Base-by-base conservation (phyloP, 148 eudicot species). In the Chenopodium album region DNA sequence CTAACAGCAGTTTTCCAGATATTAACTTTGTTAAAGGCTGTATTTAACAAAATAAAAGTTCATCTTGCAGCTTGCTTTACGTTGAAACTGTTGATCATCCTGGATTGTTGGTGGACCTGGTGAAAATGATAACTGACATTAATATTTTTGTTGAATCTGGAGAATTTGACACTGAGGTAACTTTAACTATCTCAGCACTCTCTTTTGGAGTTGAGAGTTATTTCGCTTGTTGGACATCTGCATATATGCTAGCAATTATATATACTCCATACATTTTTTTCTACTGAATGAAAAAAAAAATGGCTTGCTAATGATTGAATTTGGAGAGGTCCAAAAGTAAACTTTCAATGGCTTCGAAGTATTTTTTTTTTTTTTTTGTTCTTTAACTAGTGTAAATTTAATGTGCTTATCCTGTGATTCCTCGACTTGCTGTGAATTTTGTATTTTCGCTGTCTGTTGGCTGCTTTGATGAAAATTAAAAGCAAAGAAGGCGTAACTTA, bases 161-260 rank as follows among this genome's bases (percentile, higher is more conserved):
- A 82, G 98, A 95, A 82, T 95, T 93, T 78, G 97, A 95, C 87
- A 95, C 98, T 26, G 97, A 93, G 97, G 98, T 95, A 79, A 50
- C 20, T 47, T 23, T 34, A 17, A 29, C 32, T n/a, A 16, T 72
- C 4, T 28, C 41, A 44, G 32, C 19, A 17, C 13, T 56, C 56
- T 5, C 37, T 74, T 73, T 82, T 73, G 48, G 11, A 59, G 10
- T 66, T 54, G 23, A 67, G 22, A 79, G 4, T 78, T 46, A 46
- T 16, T 17, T 48, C 17, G 1, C 14, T 66, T 66, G 70, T 26
- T 66, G 17, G 34, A 59, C n/a, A 59, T 4, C 19, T 14, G 63
- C 19, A 59, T 59, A 2, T 59, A 14, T 59, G 22, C 17, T 59
- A 14, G 63, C 63, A 14, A 19, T 59, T 16, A 59, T 17, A 2